Evolutionary conservation across 73 alveolate genomes (phyloP).

Genomic region (Vitrella brassicaformis): DNA sequence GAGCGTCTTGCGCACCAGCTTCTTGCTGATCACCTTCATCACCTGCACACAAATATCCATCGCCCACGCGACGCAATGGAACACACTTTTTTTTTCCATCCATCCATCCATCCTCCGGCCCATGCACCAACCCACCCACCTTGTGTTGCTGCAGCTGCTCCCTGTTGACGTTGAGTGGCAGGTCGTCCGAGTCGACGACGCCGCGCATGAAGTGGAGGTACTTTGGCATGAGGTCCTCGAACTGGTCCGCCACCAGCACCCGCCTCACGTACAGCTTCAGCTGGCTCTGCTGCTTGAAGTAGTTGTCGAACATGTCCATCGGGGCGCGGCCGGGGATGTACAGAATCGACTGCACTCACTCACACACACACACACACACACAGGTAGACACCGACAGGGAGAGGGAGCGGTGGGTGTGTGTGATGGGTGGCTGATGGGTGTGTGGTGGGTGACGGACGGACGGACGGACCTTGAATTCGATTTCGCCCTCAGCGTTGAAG

Average conservation of each 20-base stretch:
- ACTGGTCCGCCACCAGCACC: constrained; percentile 92
- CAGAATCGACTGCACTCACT: too few species aligned
- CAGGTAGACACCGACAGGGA: too few species aligned
- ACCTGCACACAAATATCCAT: too few species aligned
- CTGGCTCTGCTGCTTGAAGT: constrained; percentile 81
- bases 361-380: too few species aligned
- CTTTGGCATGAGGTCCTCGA: constrained; percentile 94
- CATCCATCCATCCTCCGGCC: too few species aligned
- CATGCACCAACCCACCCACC: too few species aligned
- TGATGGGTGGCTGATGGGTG: too few species aligned
- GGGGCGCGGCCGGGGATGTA: constrained; percentile 87
- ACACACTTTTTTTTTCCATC: too few species aligned
- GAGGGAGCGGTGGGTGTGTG: too few species aligned
- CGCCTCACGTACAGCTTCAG: constrained; percentile 92
- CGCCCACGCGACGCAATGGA: too few species aligned
- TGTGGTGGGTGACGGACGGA: too few species aligned
- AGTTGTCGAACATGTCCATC: constrained; percentile 84
- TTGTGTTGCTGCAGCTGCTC: constrained; percentile 90
- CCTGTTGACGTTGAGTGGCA: constrained; percentile 94
- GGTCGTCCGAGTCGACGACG: constrained; percentile 95
- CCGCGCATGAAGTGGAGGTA: constrained; percentile 93
- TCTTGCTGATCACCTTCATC: constrained; percentile 84
- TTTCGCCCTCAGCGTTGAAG: constrained; percentile 95
- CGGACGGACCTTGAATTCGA: constrained; percentile 90
- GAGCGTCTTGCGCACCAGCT: constrained; percentile 74